Evolutionary conservation across 768 basidiomycete species (phyloP).

Genomic region (Leccinum olivaceopallidum): DNA sequence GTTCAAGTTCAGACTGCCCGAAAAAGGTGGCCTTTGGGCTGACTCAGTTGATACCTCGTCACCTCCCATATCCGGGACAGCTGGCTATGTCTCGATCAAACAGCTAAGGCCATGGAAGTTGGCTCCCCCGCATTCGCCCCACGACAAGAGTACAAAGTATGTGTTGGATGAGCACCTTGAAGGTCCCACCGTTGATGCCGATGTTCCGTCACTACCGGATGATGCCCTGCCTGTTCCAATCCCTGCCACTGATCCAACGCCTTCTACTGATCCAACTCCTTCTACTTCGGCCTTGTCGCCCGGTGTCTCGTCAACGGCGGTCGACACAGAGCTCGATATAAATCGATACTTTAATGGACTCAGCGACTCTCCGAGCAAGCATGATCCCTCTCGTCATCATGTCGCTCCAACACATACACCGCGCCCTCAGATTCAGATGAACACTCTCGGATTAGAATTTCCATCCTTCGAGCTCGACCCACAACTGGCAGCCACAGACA

Average conservation of each 20-base stretch:
- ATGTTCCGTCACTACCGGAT: background rate
- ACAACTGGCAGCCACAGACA: slow-evolving; percentile 6
- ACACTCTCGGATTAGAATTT: slow-evolving; percentile 7
- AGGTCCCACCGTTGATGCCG: background rate
- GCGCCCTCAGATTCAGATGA: slow-evolving; percentile 2
- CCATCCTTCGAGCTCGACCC: slow-evolving; percentile 10
- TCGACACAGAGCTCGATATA: slow-evolving; percentile 27
- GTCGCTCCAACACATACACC: slow-evolving; percentile 8
- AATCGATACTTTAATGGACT: slow-evolving; percentile 30
- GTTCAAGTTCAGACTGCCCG: background rate
- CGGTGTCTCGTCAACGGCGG: background rate
- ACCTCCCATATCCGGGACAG: slow-evolving; percentile 10
- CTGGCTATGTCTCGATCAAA: slow-evolving; percentile 11
- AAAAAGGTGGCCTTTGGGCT: slow-evolving; percentile 3
- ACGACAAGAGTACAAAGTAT: background rate
- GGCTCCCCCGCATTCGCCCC: slow-evolving; percentile 1
- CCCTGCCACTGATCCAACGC: background rate
- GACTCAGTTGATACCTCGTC: background rate
- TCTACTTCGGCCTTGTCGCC: slow-evolving; percentile 2
- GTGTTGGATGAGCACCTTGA: background rate
- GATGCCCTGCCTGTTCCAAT: background rate
- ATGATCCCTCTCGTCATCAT: slow-evolving; percentile 1
- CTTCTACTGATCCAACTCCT: background rate
- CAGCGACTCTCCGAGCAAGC: slow-evolving; percentile 22
- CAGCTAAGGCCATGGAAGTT: slow-evolving; percentile 19